Conservation (phyloP, 73 alveolate species). For the Tetrahymena borealis region DNA sequence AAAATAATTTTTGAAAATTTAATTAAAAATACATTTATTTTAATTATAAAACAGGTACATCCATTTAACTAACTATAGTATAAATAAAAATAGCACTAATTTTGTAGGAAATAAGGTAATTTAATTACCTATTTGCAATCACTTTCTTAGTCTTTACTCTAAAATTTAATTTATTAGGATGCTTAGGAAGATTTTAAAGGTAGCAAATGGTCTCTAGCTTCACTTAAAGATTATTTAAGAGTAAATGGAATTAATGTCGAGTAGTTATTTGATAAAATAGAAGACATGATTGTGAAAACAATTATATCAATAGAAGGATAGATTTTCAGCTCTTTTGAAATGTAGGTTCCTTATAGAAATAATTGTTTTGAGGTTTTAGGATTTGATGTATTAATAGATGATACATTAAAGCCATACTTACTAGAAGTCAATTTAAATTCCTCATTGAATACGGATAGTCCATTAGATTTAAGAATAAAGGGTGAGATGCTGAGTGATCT, state of each 20-base stretch:
- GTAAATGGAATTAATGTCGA: conserved; percentile 28
- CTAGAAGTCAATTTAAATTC: conserved; percentile 88
- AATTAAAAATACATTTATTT: not conserved
- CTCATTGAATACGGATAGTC: conserved; percentile 72
- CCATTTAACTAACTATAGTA: conserved; percentile 84
- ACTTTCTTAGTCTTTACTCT: not conserved
- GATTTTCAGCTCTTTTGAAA: conserved; percentile 61
- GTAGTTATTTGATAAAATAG: conserved; percentile 43
- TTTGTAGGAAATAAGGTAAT: conserved; percentile 62
- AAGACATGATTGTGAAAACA: conserved; percentile 85
- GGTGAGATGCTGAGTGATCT: conserved; percentile 81
- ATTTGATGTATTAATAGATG: conserved; percentile 86
- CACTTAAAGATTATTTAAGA: conserved; percentile 35
- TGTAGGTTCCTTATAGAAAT: conserved; percentile 57
- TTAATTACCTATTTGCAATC: not conserved
- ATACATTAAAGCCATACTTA: conserved; percentile 79
- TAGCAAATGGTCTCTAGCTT: conserved; percentile 62
- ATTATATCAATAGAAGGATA: conserved; percentile 68
- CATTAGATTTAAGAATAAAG: conserved; percentile 74
- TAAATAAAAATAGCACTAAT: conserved; percentile 77
- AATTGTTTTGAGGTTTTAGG: conserved; percentile 76
- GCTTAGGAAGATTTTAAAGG: conserved; percentile 74
- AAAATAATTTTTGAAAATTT: not conserved
- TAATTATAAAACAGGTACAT: conserved; percentile 58
- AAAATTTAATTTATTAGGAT: not conserved